Conservation (phyloP, 106 monocot genomes). For the Dendrobium huoshanense region DNA sequence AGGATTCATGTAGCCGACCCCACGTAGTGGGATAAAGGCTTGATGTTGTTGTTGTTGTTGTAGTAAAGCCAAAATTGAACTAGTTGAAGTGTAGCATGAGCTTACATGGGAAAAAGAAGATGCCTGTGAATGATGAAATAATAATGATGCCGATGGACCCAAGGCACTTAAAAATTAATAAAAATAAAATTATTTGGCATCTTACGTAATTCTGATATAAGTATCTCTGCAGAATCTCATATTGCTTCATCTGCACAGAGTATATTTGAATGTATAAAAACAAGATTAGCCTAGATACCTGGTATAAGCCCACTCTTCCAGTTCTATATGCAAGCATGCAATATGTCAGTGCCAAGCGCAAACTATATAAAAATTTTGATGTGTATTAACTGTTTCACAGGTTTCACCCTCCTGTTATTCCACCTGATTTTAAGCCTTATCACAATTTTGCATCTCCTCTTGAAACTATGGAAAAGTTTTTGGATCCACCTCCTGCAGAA, state of each 20-base stretch:
- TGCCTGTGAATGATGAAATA: background rate
- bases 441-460: slow-evolving; percentile 63
- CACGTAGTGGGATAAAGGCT: too few species aligned
- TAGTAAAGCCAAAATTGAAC: background rate
- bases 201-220: background rate
- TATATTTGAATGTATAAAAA: background rate
- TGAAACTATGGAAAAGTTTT: slow-evolving; percentile 22
- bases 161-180: background rate
- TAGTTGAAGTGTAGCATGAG: background rate
- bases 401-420: slow-evolving; percentile 77
- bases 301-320: background rate
- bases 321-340: background rate
- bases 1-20: too few species aligned
- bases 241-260: background rate
- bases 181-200: background rate
- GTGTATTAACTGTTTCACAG: slow-evolving; percentile 28
- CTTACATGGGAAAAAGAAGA: background rate
- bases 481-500: slow-evolving; percentile 61
- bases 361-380: slow-evolving; percentile 7
- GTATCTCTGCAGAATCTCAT: background rate
- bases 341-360: background rate
- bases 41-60: background rate
- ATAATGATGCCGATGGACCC: background rate
- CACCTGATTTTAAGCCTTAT: slow-evolving; percentile 48
- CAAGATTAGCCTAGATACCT: background rate